Evolutionary conservation across 768 basidiomycete genomes (phyloP).

Genomic region (Russula brevipes): DNA sequence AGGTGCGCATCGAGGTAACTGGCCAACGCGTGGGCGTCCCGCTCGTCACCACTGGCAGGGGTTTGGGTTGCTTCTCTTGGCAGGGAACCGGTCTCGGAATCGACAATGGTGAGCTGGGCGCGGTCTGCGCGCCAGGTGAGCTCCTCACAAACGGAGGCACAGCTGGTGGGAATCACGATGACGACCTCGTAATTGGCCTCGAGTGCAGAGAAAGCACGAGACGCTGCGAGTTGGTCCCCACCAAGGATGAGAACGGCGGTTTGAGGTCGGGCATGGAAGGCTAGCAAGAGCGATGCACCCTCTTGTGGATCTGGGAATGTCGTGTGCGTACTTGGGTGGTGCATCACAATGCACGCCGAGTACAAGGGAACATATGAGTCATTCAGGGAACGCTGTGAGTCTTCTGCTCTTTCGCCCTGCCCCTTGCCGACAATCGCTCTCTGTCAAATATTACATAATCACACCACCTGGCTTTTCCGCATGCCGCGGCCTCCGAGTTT

Average conservation of each 20-base stretch:
- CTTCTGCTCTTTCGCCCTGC: no score
- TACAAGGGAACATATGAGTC: neutral
- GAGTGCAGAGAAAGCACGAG: slow-evolving; percentile 75
- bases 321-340: slow-evolving; percentile 24
- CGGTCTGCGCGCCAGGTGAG: slow-evolving; percentile 56
- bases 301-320: slow-evolving; percentile 27
- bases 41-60: slow-evolving; percentile 25
- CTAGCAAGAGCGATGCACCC: slow-evolving; percentile 75
- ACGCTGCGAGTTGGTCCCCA: slow-evolving; percentile 71
- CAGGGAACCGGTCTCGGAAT: slow-evolving; percentile 37
- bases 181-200: slow-evolving; percentile 73
- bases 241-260: slow-evolving; percentile 69
- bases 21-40: slow-evolving; percentile 45
- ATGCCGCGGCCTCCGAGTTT: neutral
- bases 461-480: neutral
- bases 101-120: slow-evolving; percentile 52
- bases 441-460: slow-evolving; percentile 12
- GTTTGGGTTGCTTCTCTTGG: slow-evolving; percentile 37
- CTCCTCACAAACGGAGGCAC: slow-evolving; percentile 58
- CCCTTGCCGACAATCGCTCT: no score
- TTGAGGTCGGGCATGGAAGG: slow-evolving; percentile 48
- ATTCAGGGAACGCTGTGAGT: neutral
- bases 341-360: neutral
- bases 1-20: slow-evolving; percentile 38
- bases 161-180: slow-evolving; percentile 52